Conservation (phyloP, 139 green algal genomes). For the Volvox reticuliferus region DNA sequence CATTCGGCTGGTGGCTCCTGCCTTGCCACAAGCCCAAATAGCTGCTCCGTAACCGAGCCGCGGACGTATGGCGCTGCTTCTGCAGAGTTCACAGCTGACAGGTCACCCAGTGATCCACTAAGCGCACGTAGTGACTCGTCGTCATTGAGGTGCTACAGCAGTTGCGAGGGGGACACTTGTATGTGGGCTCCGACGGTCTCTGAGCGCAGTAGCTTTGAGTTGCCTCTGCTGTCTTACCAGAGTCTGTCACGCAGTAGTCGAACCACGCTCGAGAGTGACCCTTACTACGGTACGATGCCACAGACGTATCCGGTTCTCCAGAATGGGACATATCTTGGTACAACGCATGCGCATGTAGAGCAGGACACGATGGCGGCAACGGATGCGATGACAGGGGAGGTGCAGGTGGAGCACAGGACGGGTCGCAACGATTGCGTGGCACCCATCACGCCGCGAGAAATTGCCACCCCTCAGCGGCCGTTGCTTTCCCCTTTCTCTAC, state of each 20-base stretch:
- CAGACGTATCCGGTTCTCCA: background rate
- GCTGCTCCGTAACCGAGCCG: background rate
- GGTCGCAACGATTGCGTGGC: background rate
- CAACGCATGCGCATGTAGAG: background rate
- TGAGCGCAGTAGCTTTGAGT: constrained; percentile 3
- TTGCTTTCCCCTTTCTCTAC: background rate
- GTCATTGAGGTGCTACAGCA: background rate
- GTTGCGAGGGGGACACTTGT: background rate
- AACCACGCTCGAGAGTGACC: background rate
- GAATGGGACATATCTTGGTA: background rate
- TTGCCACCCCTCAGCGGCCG: background rate
- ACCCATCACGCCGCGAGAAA: background rate
- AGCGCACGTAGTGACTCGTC: background rate
- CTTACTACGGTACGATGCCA: background rate
- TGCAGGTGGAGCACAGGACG: background rate
- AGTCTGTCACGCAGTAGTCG: background rate
- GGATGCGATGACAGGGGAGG: background rate
- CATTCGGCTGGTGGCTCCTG: background rate
- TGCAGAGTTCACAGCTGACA: background rate
- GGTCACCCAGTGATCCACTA: background rate
- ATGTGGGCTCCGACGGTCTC: background rate
- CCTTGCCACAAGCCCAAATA: background rate
- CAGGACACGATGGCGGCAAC: background rate
- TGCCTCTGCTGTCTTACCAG: background rate
- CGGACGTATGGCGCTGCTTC: background rate